Evolutionary conservation across 2,329 filamentous ascomycete genomes (phyloP).

Genomic region (Acephala macrosclerotiorum): DNA sequence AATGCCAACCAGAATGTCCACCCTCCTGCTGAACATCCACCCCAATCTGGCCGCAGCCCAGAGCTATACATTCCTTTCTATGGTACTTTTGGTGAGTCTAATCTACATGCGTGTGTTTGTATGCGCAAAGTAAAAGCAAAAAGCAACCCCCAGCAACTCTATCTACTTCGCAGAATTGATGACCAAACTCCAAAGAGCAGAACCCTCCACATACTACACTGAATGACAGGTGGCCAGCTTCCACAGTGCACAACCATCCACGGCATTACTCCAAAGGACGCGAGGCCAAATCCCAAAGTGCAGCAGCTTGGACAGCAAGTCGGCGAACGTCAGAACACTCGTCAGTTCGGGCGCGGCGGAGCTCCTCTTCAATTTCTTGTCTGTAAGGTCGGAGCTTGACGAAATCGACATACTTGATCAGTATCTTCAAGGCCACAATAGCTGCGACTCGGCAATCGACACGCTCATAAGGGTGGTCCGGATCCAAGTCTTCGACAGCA

Average conservation of each 20-base stretch:
- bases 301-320: background rate
- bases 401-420: constrained; percentile 32
- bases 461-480: constrained; percentile 33
- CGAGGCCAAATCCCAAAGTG: background rate
- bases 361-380: too few species aligned
- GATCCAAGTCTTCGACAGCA: constrained; percentile 37
- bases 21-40: background rate
- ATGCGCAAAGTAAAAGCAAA: too few species aligned
- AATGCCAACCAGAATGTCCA: background rate
- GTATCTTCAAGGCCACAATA: constrained; percentile 38
- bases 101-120: background rate
- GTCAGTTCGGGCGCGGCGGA: too few species aligned
- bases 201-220: too few species aligned
- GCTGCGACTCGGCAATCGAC: constrained; percentile 36
- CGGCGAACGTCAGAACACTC: background rate
- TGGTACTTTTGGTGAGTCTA: background rate
- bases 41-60: too few species aligned
- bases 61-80: too few species aligned
- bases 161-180: background rate
- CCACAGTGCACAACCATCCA: too few species aligned
- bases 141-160: background rate
- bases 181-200: too few species aligned
- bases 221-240: too few species aligned
- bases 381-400: background rate
- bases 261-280: background rate